Evolutionary conservation across 331 rosid species (phyloP).

Genomic region (Acacia pycnantha): DNA sequence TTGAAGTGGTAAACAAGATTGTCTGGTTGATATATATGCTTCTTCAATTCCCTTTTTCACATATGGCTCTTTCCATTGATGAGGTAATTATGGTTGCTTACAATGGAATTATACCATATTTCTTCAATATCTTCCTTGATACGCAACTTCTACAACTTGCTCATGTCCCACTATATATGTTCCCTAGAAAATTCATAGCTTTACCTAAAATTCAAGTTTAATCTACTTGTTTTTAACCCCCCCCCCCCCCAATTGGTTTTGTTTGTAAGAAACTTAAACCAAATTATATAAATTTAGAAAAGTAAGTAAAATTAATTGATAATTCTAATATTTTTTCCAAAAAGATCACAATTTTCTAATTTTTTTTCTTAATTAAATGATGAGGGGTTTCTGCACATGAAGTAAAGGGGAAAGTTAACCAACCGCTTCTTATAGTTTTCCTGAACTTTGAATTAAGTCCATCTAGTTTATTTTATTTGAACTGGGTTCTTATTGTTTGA

Average conservation of each 20-base stretch:
- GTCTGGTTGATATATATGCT: background rate
- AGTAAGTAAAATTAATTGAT: too few species aligned
- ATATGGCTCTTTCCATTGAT: background rate
- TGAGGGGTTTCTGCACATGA: too few species aligned
- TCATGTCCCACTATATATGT: background rate
- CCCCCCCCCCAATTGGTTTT: background rate
- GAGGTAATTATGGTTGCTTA: background rate
- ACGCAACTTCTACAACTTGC: background rate
- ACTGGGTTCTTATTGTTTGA: background rate
- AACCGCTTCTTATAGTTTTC: too few species aligned
- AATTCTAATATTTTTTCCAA: background rate
- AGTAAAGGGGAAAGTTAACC: too few species aligned
- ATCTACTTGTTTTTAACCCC: background rate
- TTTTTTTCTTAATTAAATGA: too few species aligned
- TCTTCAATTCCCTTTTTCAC: background rate
- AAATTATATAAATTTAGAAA: too few species aligned
- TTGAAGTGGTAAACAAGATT: background rate
- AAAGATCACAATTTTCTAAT: too few species aligned
- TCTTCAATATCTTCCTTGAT: background rate
- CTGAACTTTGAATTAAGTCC: background rate
- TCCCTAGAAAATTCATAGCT: background rate
- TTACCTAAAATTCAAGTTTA: background rate
- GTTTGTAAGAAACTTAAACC: too few species aligned
- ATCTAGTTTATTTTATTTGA: too few species aligned
- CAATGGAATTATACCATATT: background rate